phyloP scores from a whole-genome alignment of 176 grass and related monocot genomes.

The Oryza meyeriana region DNA sequence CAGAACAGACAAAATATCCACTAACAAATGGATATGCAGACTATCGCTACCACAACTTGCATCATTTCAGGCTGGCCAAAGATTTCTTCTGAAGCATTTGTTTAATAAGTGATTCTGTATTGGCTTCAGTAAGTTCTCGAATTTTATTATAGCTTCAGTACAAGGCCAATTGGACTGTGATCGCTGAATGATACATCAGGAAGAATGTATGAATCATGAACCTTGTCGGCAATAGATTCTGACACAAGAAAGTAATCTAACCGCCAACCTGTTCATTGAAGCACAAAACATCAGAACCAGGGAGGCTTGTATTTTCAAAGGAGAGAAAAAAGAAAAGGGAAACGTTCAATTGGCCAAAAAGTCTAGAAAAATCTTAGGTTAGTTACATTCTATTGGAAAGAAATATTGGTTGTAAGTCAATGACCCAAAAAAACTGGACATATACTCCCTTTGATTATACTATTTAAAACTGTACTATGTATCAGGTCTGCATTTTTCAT shows the following conservation, averaged over 20 bases:
- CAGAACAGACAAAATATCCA: neutral
- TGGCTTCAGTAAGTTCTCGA: neutral
- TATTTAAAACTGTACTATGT: neutral
- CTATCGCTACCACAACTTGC: neutral
- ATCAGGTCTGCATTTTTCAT: neutral
- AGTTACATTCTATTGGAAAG: neutral
- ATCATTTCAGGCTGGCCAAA: neutral
- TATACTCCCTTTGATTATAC: neutral
- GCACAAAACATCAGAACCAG: neutral
- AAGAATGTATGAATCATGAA: conserved; percentile 79
- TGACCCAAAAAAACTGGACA: too few species aligned
- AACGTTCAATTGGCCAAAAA: neutral
- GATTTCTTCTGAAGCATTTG: conserved; percentile 17
- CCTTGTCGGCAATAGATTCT: conserved; percentile 45
- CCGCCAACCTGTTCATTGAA: conserved; percentile 60
- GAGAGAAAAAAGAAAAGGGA: neutral
- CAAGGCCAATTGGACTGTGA: conserved; percentile 79
- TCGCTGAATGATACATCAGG: conserved; percentile 76
- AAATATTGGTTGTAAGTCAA: neutral
- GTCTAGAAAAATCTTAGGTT: neutral
- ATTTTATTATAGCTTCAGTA: conserved; percentile 56
- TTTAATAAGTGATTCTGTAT: neutral
- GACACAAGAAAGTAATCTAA: conserved; percentile 89
- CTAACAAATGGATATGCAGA: neutral
- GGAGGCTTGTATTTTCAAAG: neutral